A percentile compares a stretch with the other conserved stretches of the same genome.
Evolutionary conservation across 2,329 filamentous ascomycete species (phyloP).

Genomic region (Phialophora verrucosa): DNA sequence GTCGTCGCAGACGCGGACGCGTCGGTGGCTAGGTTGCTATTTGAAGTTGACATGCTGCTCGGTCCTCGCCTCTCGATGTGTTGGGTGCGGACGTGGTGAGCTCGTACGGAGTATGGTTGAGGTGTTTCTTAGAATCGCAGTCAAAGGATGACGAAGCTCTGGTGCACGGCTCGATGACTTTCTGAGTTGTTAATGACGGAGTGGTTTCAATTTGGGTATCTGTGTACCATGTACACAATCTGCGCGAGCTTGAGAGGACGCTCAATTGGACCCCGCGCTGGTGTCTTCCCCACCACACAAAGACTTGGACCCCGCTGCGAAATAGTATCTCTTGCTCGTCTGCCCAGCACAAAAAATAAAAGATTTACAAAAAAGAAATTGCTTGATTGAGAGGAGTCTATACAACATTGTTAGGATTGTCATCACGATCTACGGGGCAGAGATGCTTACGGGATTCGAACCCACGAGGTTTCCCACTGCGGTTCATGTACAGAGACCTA

Average conservation of each 20-base stretch:
- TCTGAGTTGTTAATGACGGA: neutral
- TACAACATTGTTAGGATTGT: neutral
- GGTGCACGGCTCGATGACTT: neutral
- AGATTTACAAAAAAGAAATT: neutral
- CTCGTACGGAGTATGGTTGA: neutral
- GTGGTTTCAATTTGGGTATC: neutral
- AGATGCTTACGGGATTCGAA: conserved; percentile 36
- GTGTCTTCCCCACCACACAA: neutral
- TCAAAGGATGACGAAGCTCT: neutral
- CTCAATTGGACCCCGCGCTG: neutral
- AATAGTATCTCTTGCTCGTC: neutral
- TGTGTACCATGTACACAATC: too few relatives aligned
- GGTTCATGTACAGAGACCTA: conserved; percentile 35
- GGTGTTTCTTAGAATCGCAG: neutral
- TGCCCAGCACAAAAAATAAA: neutral
- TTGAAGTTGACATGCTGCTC: conserved; percentile 11
- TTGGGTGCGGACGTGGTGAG: neutral
- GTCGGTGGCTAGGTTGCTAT: conserved; percentile 31
- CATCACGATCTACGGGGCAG: too few relatives aligned
- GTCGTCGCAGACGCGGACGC: conserved; percentile 24
- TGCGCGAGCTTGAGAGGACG: neutral
- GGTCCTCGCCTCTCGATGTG: neutral
- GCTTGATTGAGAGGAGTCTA: conserved; percentile 31
- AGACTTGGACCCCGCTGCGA: too few relatives aligned
- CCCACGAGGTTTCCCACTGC: conserved; percentile 41